Conservation (phyloP, 768 basidiomycete species). For the Kwoniella botswanensis region DNA sequence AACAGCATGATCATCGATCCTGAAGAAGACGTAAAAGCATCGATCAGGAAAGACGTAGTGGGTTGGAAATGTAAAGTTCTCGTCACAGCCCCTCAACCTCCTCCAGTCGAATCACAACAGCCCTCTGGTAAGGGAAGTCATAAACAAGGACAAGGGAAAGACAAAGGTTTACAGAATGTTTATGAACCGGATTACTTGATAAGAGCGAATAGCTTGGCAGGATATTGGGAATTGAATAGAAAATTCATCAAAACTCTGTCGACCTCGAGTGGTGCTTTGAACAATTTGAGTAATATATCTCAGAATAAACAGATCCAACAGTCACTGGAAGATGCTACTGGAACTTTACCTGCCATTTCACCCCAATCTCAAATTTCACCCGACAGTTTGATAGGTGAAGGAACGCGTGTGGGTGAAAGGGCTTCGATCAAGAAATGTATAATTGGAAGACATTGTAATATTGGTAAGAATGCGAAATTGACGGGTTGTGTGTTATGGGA, state of each 20-base stretch:
- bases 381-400: slow-evolving; percentile 80
- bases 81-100: slow-evolving; percentile 34
- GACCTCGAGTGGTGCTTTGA: slow-evolving; percentile 10
- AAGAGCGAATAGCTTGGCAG: slow-evolving; percentile 74
- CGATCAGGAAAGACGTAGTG: slow-evolving; percentile 6
- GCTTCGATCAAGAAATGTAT: slow-evolving; percentile 78
- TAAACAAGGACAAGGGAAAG: slow-evolving; percentile 27
- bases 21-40: slow-evolving; percentile 11
- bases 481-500: slow-evolving; percentile 82
- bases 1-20: slow-evolving; percentile 22
- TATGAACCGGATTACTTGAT: slow-evolving; percentile 57
- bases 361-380: slow-evolving; percentile 79
- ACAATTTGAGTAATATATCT: neutral
- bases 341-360: slow-evolving; percentile 70
- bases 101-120: slow-evolving; percentile 26
- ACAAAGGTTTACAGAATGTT: slow-evolving; percentile 5
- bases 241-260: slow-evolving; percentile 58
- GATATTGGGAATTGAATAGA: slow-evolving; percentile 80
- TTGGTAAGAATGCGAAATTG: slow-evolving; percentile 84
- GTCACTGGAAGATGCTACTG: slow-evolving; percentile 28
- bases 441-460: slow-evolving; percentile 79
- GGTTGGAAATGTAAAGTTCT: slow-evolving; percentile 50
- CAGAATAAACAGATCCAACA: neutral
- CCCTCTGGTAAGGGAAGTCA: too few relatives aligned
- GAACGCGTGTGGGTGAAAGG: slow-evolving; percentile 79